These are phyloP conservation scores for Glycine tomentella DNA, from an alignment of 306 rosid genomes.

Conservation along the genomic window DNA sequence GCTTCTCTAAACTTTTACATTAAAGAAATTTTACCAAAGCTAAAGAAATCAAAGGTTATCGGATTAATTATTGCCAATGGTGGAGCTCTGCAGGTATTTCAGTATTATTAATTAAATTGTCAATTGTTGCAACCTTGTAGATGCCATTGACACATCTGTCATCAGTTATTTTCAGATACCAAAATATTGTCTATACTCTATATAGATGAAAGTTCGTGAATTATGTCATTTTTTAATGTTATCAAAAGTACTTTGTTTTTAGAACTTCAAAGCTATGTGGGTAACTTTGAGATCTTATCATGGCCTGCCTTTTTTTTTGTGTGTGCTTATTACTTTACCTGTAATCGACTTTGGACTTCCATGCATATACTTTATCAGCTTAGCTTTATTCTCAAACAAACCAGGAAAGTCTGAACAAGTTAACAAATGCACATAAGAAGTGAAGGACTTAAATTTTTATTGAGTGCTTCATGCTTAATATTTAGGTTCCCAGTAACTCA, in stretches of 20 bases:
- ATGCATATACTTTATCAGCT: constrained; percentile 33
- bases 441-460: background rate
- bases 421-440: constrained; percentile 18
- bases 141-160: constrained; percentile 23
- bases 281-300: constrained; percentile 22
- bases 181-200: constrained; percentile 33
- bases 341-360: constrained; percentile 37
- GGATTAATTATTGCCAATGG: constrained; percentile 83
- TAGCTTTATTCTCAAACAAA: constrained; percentile 28
- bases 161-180: constrained; percentile 31
- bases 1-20: constrained; percentile 79
- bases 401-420: constrained; percentile 6
- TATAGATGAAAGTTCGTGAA: constrained; percentile 12
- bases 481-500: background rate
- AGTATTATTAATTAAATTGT: constrained; percentile 15
- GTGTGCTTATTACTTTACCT: constrained; percentile 12
- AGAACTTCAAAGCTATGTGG: constrained; percentile 15
- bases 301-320: background rate
- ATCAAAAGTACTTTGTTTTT: constrained; percentile 34
- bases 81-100: constrained; percentile 89
- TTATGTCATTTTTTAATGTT: constrained; percentile 30
- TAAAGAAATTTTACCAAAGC: constrained; percentile 78
- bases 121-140: constrained; percentile 31
- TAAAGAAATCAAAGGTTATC: constrained; percentile 81
- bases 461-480: constrained; percentile 17